Base-by-base conservation (phyloP, 345 rosid species). In the Gossypium longicalyx region DNA sequence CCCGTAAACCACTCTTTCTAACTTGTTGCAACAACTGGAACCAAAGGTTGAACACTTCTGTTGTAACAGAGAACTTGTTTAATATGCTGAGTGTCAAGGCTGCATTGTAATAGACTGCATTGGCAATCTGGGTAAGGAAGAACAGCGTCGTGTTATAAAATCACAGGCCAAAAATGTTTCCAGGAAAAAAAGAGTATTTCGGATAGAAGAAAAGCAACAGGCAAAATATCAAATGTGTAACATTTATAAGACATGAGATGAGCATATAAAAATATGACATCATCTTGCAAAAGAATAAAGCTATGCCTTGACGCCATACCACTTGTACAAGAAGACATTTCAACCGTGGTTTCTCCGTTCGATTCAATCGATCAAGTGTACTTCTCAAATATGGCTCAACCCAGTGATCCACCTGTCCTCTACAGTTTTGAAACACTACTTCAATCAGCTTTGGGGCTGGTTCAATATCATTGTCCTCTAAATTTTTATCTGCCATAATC, bases 381-480 rank as follows among this genome's bases (percentile, higher is more conserved):
- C 91, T 83, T 78, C 90, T 88, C 61, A 96, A 79, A 83, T 90
- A 96, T 80, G 99, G 98, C 79, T 96, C 99, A 78, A 89, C 86
- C 97, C 97, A 96, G 2, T 86, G 98, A 85, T 96, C 99, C 82
- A 96, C 97, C 81, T 91, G 97, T 56, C 99, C 99, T 83, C 83
- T 89, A 83, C 98, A 91, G 77, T 96, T 93, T 86, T 96, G 99
- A 77, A 96, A 89, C 82, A 96, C 89, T 65, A 96, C 97, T 82
- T 93, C 92, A 77, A 96, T 90, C 72, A 96, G 97, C 86, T 96
- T 96, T 78, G 99, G 99, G 77, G 98, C 99, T 20, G 99, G 89
- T 78, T 87, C 97, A 79, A 93, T 87, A 75, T 91, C 98, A 77
- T 80, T 80, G 77, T 96, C 99, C 82, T 96, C 99, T 80, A 93